A percentile compares a stretch with the other conserved stretches of the same genome.
phyloP scores from a whole-genome alignment of 73 alveolate genomes.

The Blepharisma stoltei region DNA sequence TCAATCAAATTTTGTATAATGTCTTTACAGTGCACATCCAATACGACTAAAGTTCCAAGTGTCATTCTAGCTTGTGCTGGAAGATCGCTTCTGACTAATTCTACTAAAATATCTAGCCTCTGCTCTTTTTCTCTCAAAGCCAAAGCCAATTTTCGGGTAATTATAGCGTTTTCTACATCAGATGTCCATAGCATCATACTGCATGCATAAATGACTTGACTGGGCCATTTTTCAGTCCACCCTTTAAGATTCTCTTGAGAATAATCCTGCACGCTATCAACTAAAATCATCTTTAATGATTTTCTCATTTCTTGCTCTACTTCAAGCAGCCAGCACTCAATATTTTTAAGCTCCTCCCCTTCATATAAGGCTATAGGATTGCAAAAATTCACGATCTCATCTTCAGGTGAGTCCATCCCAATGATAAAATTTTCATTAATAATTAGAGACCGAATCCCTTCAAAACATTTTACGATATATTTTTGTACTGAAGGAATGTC shows the following conservation, averaged over 20 bases:
- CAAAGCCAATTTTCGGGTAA: conserved; percentile 18
- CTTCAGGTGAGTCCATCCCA: conserved; percentile 64
- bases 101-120: conserved; percentile 46
- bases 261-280: conserved; percentile 41
- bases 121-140: conserved; percentile 33
- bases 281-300: conserved; percentile 40
- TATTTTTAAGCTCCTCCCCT: conserved; percentile 61
- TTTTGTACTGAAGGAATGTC: conserved; percentile 81
- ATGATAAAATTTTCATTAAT: conserved; percentile 44
- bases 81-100: conserved; percentile 40
- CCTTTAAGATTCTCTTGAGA: conserved; percentile 45
- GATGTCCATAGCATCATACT: conserved; percentile 50
- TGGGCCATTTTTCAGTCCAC: conserved; percentile 68
- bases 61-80: conserved; percentile 28
- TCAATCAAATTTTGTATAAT: conserved; percentile 52
- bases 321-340: conserved; percentile 67
- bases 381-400: conserved; percentile 67
- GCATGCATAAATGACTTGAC: conserved; percentile 59
- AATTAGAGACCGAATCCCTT: conserved; percentile 48
- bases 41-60: conserved; percentile 69
- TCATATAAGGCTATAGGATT: conserved; percentile 64
- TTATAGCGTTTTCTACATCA: conserved; percentile 42
- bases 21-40: conserved; percentile 81
- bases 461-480: conserved; percentile 65
- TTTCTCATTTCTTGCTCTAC: conserved; percentile 60